These are phyloP conservation scores for Vachellia collinsii DNA, from an alignment of 306 rosid species.

Conservation along the genomic window DNA sequence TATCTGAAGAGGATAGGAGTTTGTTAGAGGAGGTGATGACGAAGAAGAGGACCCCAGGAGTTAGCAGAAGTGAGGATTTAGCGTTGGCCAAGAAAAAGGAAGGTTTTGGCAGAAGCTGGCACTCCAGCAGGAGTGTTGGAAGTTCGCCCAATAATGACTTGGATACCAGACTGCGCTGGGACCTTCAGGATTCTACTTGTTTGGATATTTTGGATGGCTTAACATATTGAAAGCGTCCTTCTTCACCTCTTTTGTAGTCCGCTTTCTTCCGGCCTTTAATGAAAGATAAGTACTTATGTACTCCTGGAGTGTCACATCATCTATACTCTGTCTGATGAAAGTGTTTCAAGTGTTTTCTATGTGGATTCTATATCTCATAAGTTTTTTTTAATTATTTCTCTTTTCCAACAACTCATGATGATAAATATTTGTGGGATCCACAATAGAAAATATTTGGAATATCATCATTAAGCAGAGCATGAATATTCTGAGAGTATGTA, in stretches of 20 bases:
- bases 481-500: no score
- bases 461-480: no score
- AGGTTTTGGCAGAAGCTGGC: slow-evolving; percentile 31
- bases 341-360: no score
- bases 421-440: no score
- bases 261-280: background rate
- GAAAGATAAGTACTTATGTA: no score
- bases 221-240: slow-evolving; percentile 25
- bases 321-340: no score
- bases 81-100: slow-evolving; percentile 42
- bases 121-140: slow-evolving; percentile 58
- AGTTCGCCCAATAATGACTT: slow-evolving; percentile 57
- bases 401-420: no score
- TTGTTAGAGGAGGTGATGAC: slow-evolving; percentile 62
- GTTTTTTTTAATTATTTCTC: no score
- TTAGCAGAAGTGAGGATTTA: slow-evolving; percentile 72
- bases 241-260: background rate
- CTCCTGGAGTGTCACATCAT: no score
- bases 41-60: slow-evolving; percentile 49
- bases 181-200: slow-evolving; percentile 34
- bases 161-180: slow-evolving; percentile 30
- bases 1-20: slow-evolving; percentile 58
- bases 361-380: no score
- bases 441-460: no score
- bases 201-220: slow-evolving; percentile 73